These are phyloP conservation scores for Yamadazyma olivae DNA, from an alignment of 805 yeast species.

Conservation along the genomic window DNA sequence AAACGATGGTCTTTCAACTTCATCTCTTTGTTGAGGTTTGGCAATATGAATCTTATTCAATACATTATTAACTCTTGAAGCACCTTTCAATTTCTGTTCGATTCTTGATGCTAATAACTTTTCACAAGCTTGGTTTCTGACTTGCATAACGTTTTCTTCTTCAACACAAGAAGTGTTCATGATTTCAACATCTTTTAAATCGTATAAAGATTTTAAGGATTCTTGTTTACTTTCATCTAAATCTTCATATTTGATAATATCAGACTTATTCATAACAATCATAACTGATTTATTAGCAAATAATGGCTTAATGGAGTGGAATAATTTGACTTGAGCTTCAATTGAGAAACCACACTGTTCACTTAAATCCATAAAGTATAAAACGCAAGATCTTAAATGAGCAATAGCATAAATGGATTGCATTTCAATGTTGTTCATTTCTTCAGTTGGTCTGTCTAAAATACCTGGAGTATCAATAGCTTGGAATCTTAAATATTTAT, in stretches of 20 bases:
- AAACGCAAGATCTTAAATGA: conserved; percentile 91
- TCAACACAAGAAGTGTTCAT: conserved; percentile 91
- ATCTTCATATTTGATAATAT: conserved; percentile 83
- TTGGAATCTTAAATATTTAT: conserved; percentile 95
- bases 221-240: conserved; percentile 72
- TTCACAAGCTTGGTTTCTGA: conserved; percentile 96
- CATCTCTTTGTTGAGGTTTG: conserved; percentile 85
- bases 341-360: conserved; percentile 99
- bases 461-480: conserved; percentile 99
- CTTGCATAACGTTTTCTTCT: conserved; percentile 93
- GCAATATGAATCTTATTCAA: conserved; percentile 96
- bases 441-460: conserved; percentile 97
- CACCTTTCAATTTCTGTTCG: conserved; percentile 93
- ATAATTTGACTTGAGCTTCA: conserved; percentile 95
- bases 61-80: conserved; percentile 83
- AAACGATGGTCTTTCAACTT: conserved; percentile 68
- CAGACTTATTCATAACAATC: conserved; percentile 94
- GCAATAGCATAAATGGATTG: conserved; percentile 99
- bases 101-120: conserved; percentile 91
- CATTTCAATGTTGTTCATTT: conserved; percentile 99
- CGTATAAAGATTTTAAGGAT: conserved; percentile 61
- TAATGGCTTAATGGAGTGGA: conserved; percentile 94
- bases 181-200: conserved; percentile 80
- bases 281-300: conserved; percentile 95
- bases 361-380: conserved; percentile 96